Evolutionary conservation across 306 rosid species (phyloP), one percentile per base, ranked within the genome.

Genomic region (Quercus bicolor): DNA sequence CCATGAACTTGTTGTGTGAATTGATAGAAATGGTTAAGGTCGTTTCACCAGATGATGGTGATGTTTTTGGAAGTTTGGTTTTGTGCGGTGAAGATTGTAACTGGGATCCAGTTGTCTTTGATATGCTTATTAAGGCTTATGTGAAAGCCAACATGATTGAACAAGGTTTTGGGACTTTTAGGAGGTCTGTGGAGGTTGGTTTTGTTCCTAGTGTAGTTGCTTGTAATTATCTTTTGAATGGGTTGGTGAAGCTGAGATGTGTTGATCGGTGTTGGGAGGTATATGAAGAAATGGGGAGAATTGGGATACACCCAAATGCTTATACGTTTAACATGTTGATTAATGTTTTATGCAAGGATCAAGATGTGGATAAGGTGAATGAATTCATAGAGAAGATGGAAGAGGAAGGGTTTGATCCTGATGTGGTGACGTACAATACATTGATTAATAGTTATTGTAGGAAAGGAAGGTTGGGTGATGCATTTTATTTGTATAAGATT

Each of bases 401-500:
- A 77, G 97, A 92, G 64, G 97, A 92, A 78, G 97, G 98, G 10
- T 94, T 92, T 84, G 93, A 89, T 62, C 97, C 98, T 2, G 93
- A 94, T 51, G 75, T 88, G 1, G 97, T 94, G 59, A 94, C 97
- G 0, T 94, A 92, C 79, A 92, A 92, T 78, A 94, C 92, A 6
- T 83, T 94, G 43, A 82, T 94, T 76, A 84, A 57, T 86, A 88
- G 95, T 76, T 94, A 92, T 83, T 92, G 97, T 82, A 88, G 79
- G 56, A 91, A 87, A 78, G 91, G 93, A 60, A 89, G 88, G 83
- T 72, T 94, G 71, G 93, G 80, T 21, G 91, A 94, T 82, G 97
- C 97, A 3, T 89, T 92, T 82, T 88, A 91, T 78, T 79, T 94
- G 59, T 86, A 89, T 53, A 94, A 85, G 87, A 87, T 94, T 69